These are phyloP conservation scores for Cercospora beticola DNA, from an alignment of 2,329 filamentous ascomycete species.

Conservation along the genomic window DNA sequence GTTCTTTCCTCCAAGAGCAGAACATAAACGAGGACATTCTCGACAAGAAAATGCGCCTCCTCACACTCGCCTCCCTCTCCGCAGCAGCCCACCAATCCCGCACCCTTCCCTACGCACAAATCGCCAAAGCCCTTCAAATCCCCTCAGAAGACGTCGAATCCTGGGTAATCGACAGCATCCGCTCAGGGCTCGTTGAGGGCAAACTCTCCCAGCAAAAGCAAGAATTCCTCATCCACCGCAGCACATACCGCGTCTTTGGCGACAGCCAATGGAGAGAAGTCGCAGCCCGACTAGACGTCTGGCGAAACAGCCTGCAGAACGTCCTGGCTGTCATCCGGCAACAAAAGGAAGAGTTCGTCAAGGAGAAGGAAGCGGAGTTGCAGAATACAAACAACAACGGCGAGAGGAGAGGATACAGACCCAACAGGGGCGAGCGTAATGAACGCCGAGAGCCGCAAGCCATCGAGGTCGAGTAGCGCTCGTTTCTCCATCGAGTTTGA, in stretches of 20 bases:
- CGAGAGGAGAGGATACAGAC: conserved; percentile 28
- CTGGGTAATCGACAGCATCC: conserved; percentile 98
- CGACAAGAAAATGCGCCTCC: conserved; percentile 91
- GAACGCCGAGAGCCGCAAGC: conserved; percentile 22
- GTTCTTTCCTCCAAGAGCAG: conserved; percentile 77
- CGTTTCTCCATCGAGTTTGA: conserved; percentile 2
- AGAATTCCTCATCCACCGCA: conserved; percentile 92
- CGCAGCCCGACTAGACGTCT: conserved; percentile 83
- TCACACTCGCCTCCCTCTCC: conserved; percentile 87
- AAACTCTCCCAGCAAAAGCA: conserved; percentile 91
- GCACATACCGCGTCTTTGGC: conserved; percentile 93
- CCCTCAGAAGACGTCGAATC: conserved; percentile 84
- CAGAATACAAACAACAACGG: conserved; percentile 18
- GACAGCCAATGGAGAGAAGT: conserved; percentile 99
- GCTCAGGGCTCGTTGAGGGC: conserved; percentile 90
- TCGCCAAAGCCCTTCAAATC: conserved; percentile 81
- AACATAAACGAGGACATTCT: conserved; percentile 69
- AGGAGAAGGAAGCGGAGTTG: conserved; percentile 64
- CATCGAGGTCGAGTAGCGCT: conserved; percentile 32
- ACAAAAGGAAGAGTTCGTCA: conserved; percentile 76
- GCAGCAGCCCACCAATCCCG: conserved; percentile 74
- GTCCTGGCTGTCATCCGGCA: conserved; percentile 75
- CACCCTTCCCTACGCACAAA: conserved; percentile 83
- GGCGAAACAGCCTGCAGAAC: conserved; percentile 76
- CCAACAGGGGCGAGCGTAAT: conserved; percentile 30